phyloP scores from a whole-genome alignment of 306 rosid genomes.

The Sophora flavescens region DNA sequence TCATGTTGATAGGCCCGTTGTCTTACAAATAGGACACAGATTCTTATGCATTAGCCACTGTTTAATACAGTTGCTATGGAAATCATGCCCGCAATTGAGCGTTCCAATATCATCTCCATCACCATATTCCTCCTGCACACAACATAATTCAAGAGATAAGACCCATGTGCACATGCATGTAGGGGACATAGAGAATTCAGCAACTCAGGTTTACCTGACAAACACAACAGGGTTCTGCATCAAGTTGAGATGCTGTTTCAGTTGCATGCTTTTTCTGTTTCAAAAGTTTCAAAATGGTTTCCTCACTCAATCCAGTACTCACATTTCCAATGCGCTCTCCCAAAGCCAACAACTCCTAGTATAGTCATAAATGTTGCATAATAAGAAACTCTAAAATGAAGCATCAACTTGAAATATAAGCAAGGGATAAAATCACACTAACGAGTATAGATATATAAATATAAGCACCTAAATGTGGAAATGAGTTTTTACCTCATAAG shows the following conservation, averaged over 20 bases:
- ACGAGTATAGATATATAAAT: neutral
- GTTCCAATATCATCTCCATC: slow-evolving; percentile 75
- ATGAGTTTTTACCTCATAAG: slow-evolving; percentile 74
- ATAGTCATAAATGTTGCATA: slow-evolving; percentile 11
- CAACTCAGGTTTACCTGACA: slow-evolving; percentile 69
- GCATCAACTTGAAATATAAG: neutral
- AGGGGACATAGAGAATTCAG: neutral
- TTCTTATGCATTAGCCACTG: slow-evolving; percentile 87
- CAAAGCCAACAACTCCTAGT: slow-evolving; percentile 80
- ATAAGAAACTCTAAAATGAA: slow-evolving; percentile 27
- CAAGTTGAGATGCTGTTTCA: slow-evolving; percentile 51
- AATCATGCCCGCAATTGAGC: slow-evolving; percentile 84
- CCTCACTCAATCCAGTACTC: slow-evolving; percentile 82
- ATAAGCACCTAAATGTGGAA: neutral
- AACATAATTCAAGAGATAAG: slow-evolving; percentile 34
- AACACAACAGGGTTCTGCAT: slow-evolving; percentile 81
- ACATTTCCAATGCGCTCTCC: slow-evolving; percentile 94
- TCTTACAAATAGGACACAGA: slow-evolving; percentile 88
- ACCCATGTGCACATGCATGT: slow-evolving; percentile 1
- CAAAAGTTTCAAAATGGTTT: slow-evolving; percentile 55
- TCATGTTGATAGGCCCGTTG: slow-evolving; percentile 71
- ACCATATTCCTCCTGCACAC: slow-evolving; percentile 72
- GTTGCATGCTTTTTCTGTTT: slow-evolving; percentile 55
- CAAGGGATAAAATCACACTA: neutral
- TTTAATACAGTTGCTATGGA: slow-evolving; percentile 67